Evolutionary conservation across 768 basidiomycete genomes (phyloP).

Genomic region (Mrakia frigida): DNA sequence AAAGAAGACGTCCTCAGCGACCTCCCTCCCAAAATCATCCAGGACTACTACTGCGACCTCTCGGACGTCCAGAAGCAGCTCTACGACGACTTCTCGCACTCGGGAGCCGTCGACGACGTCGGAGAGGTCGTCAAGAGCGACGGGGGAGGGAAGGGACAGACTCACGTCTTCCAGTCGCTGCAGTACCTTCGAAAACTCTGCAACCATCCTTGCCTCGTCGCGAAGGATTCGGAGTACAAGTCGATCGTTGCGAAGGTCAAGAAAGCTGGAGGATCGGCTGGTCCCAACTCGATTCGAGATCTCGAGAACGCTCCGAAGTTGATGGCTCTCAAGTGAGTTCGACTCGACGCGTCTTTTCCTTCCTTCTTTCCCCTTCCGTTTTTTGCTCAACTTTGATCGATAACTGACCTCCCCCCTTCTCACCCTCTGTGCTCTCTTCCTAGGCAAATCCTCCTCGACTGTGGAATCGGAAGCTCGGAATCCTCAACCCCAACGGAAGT

Average conservation of each 20-base stretch:
- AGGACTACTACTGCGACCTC: conserved; percentile 97
- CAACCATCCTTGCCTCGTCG: conserved; percentile 89
- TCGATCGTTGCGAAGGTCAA: conserved; percentile 52
- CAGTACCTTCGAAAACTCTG: conserved; percentile 96
- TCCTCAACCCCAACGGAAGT: conserved; percentile 50
- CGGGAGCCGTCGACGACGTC: conserved; percentile 46
- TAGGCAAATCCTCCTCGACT: conserved; percentile 89
- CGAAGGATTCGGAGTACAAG: conserved; percentile 62
- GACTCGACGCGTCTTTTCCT: neutral
- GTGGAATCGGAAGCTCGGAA: conserved; percentile 68
- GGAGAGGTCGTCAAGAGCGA: conserved; percentile 42
- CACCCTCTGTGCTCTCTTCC: neutral
- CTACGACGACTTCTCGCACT: conserved; percentile 88
- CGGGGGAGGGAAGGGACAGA: conserved; percentile 50
- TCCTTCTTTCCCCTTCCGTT: neutral
- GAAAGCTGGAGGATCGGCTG: conserved; percentile 40
- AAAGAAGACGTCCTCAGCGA: conserved; percentile 97
- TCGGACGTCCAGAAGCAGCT: conserved; percentile 88
- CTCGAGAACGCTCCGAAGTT: conserved; percentile 91
- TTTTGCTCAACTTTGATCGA: neutral
- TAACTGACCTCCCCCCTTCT: neutral
- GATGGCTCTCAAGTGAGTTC: conserved; percentile 72
- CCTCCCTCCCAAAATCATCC: conserved; percentile 97
- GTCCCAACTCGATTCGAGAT: conserved; percentile 53
- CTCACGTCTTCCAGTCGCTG: conserved; percentile 92